Evolutionary conservation across 495 filamentous ascomycete genomes (phyloP).

Genomic region (Cenococcum geophilum): DNA sequence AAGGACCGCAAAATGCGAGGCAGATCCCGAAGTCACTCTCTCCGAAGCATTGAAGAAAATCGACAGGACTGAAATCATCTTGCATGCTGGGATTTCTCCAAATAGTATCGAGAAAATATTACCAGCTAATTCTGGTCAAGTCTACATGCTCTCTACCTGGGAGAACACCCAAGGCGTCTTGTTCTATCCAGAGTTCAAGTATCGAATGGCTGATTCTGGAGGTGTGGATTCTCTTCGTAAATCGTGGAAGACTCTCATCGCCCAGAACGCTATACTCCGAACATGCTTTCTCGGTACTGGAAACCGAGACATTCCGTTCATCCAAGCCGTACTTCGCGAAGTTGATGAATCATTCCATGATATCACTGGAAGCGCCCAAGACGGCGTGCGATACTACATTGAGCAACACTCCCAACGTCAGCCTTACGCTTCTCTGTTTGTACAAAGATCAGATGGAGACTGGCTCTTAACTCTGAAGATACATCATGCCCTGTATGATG

Average conservation of each 20-base stretch:
- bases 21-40: slow-evolving; percentile 26
- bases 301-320: slow-evolving; percentile 42
- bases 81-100: slow-evolving; percentile 31
- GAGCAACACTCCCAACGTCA: slow-evolving; percentile 21
- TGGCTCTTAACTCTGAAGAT: slow-evolving; percentile 46
- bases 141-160: slow-evolving; percentile 66
- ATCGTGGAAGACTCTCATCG: slow-evolving; percentile 54
- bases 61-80: slow-evolving; percentile 33
- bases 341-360: slow-evolving; percentile 16
- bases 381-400: slow-evolving; percentile 19
- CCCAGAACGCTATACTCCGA: slow-evolving; percentile 53
- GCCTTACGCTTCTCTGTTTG: slow-evolving; percentile 33
- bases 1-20: slow-evolving; percentile 14
- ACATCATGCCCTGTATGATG: slow-evolving; percentile 59
- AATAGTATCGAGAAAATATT: slow-evolving; percentile 49
- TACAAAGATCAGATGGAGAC: slow-evolving; percentile 26
- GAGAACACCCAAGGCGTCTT: slow-evolving; percentile 52
- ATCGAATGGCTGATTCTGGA: slow-evolving; percentile 37
- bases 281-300: slow-evolving; percentile 53
- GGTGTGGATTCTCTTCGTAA: slow-evolving; percentile 34
- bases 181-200: slow-evolving; percentile 60
- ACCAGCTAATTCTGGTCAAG: slow-evolving; percentile 64
- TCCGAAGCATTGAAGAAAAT: slow-evolving; percentile 36
- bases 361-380: slow-evolving; percentile 20
- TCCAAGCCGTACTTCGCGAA: slow-evolving; percentile 48